phyloP scores from a whole-genome alignment of 83 land plant species.

The Picea abies region DNA sequence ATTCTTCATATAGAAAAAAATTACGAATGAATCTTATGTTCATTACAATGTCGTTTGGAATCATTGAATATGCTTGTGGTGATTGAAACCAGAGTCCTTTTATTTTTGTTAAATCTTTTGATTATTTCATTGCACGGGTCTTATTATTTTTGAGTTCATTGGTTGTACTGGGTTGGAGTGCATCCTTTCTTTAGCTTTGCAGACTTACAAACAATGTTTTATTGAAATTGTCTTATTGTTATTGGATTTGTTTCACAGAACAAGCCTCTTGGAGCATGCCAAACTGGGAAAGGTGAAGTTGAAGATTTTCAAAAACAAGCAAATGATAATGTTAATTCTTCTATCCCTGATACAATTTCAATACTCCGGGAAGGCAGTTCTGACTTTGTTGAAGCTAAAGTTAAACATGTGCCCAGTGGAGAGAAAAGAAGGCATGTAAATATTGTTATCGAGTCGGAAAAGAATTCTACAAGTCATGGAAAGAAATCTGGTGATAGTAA shows the following conservation, averaged over 20 bases:
- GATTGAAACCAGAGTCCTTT: too few species aligned
- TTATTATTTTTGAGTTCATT: not conserved
- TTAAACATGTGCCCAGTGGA: not conserved
- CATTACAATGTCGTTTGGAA: not conserved
- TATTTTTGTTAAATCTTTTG: too few species aligned
- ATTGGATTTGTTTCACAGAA: not conserved
- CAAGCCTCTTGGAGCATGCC: not conserved
- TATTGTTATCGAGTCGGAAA: not conserved
- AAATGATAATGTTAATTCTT: not conserved
- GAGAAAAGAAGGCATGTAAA: not conserved
- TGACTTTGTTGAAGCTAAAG: not conserved
- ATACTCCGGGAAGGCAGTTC: not conserved
- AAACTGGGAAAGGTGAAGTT: conserved; percentile 8
- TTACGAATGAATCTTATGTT: not conserved
- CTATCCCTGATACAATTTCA: not conserved
- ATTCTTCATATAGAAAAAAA: not conserved
- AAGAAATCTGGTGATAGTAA: not conserved
- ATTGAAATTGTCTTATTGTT: not conserved
- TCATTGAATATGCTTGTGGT: not conserved
- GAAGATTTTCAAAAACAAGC: not conserved
- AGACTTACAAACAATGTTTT: not conserved
- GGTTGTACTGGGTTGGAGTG: not conserved
- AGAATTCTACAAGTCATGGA: not conserved
- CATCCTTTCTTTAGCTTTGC: not conserved
- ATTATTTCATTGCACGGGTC: too few species aligned